Conservation (phyloP, 106 monocot genomes). For the Phalaenopsis aphrodite region DNA sequence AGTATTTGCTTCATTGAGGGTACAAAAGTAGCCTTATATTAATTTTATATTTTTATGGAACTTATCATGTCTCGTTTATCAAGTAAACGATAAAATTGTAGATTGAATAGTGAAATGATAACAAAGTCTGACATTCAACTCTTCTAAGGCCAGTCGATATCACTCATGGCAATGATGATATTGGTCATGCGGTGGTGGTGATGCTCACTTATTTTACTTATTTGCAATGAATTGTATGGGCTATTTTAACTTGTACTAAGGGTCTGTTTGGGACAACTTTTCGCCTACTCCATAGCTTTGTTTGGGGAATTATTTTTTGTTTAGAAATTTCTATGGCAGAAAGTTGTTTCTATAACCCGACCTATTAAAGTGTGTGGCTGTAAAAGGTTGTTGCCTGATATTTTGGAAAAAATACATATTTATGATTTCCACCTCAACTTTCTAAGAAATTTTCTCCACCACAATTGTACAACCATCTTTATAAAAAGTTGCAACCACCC, state of each 20-base stretch:
- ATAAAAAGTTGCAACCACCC: too few relatives aligned
- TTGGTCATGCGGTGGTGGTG: neutral
- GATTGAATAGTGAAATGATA: neutral
- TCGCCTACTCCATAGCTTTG: too few relatives aligned
- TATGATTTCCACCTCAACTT: too few relatives aligned
- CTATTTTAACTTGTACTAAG: neutral
- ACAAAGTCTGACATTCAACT: neutral
- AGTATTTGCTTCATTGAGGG: slow-evolving; percentile 82
- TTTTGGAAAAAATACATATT: too few relatives aligned
- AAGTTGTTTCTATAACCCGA: too few relatives aligned
- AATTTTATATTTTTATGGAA: neutral
- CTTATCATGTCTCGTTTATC: neutral
- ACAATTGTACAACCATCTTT: too few relatives aligned
- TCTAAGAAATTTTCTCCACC: too few relatives aligned
- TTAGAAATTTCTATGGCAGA: too few relatives aligned
- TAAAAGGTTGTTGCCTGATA: too few relatives aligned
- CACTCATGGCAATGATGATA: neutral
- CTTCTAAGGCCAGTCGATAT: neutral
- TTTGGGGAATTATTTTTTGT: too few relatives aligned
- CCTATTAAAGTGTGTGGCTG: too few relatives aligned
- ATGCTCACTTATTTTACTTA: neutral
- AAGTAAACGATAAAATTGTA: neutral
- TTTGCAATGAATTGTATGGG: neutral
- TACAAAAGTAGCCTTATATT: slow-evolving; percentile 7
- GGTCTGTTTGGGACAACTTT: too few relatives aligned